Evolutionary conservation across 495 filamentous ascomycete genomes (phyloP).

Genomic region (Sphaerosporella brunnea): DNA sequence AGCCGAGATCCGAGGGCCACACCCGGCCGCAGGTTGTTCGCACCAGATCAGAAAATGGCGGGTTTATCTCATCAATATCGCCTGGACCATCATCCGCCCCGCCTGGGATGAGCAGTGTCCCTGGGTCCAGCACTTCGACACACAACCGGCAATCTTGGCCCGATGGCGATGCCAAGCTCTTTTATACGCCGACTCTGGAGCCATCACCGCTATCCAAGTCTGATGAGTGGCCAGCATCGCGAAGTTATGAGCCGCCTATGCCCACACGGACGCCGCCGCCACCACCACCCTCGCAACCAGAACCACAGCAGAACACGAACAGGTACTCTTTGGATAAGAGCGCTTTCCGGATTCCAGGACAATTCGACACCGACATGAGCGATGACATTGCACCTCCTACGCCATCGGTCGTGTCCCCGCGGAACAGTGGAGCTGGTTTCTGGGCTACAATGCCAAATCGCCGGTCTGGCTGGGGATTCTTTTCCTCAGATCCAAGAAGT

Average conservation of each 20-base stretch:
- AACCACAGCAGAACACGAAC: neutral
- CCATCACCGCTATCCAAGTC: neutral
- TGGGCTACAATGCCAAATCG: neutral
- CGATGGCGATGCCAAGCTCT: slow-evolving; percentile 8
- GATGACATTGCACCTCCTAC: slow-evolving; percentile 4
- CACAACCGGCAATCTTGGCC: slow-evolving; percentile 17
- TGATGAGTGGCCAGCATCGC: neutral
- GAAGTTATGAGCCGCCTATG: neutral
- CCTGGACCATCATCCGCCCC: slow-evolving; percentile 25
- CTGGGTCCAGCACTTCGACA: slow-evolving; percentile 13
- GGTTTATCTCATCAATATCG: slow-evolving; percentile 21
- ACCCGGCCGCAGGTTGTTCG: slow-evolving; percentile 22
- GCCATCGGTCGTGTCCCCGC: slow-evolving; percentile 15
- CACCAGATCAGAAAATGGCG: slow-evolving; percentile 23
- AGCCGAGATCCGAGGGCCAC: neutral
- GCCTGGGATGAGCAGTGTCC: slow-evolving; percentile 24
- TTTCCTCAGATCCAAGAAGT: slow-evolving; percentile 23
- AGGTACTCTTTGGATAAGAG: neutral
- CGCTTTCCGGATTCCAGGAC: neutral
- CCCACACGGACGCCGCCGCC: slow-evolving; percentile 1
- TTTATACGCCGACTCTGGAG: neutral
- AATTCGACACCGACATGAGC: neutral
- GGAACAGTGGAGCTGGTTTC: slow-evolving; percentile 17
- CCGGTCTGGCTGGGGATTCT: slow-evolving; percentile 4
- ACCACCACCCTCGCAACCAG: neutral